Base-by-base conservation (phyloP, 208 protist species). In the Crithidia expoeki region DNA sequence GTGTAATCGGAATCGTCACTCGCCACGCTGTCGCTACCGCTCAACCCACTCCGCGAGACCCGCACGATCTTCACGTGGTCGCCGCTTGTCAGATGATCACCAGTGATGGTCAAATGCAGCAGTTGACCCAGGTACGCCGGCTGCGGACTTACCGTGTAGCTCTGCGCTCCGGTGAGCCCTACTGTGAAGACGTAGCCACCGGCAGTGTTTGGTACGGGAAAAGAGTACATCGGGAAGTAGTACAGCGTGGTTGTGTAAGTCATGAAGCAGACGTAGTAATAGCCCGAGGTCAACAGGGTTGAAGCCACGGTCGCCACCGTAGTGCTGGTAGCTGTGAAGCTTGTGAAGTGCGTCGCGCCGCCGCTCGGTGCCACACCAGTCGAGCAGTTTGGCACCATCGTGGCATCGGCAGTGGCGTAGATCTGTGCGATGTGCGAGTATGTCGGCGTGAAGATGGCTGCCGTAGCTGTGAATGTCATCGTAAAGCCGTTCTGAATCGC, bases 251-350 rank as follows among this genome's bases (percentile, higher is more conserved):
- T 84, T 27, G 84, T 83, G 58, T 79, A 85, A 16, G 87, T 88
- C 55, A 78, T 65, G 71, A 97, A 97, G 72, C 93, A 97, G 11
- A 97, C 81, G 55, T 80, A 95, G 74, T 81, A 94, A 66, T 90
- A 94, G 32, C 80, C 90, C 9, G 89, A 64, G 25, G 50, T 55
- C 51, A 81, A 42, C 21, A 97, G 67, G 25, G 53, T 60, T 32
- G 90, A 85, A 30, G 62, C 17, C 33, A 97, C 88, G 27, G 78
- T 85, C 17, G 89, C 90, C 59, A 65, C 51, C 27, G 74, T 85
- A 21, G 59, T 42, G 75, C 60, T 83, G 49, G 57, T 61, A n/a
- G 51, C 46, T n/a, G 73, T 89, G 76, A 96, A 94, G 56, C 23
- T 85, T 23, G 82, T 87, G 78, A 96, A 94, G 34, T 21, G 47